Conservation (phyloP, 2,329 filamentous ascomycete species). For the Penicillium sp. region DNA sequence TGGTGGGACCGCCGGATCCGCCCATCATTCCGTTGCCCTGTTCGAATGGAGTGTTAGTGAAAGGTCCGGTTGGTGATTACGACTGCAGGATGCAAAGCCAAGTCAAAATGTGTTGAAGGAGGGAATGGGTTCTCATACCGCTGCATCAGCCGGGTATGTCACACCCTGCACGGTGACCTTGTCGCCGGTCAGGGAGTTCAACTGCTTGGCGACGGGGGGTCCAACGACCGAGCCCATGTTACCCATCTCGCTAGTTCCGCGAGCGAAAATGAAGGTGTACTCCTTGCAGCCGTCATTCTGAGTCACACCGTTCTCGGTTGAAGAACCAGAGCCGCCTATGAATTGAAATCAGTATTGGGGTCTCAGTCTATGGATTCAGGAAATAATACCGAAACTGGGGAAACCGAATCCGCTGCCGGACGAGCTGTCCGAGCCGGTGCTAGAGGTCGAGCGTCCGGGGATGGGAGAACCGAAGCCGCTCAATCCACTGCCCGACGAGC, state of each 20-base stretch:
- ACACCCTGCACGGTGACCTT: conserved; percentile 34
- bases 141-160: conserved; percentile 28
- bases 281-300: conserved; percentile 40
- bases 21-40: conserved; percentile 29
- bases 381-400: conserved; percentile 1
- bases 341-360: conserved; percentile 11
- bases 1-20: conserved; percentile 26
- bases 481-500: neutral
- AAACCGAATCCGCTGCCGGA: neutral
- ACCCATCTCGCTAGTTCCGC: conserved; percentile 41
- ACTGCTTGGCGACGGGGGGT: conserved; percentile 30
- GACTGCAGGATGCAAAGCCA: neutral
- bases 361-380: neutral
- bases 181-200: conserved; percentile 22
- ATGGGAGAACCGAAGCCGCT: too few relatives aligned
- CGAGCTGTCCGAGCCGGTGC: neutral
- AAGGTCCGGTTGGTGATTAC: too few relatives aligned
- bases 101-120: neutral
- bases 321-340: conserved; percentile 20
- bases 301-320: conserved; percentile 38
- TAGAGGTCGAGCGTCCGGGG: neutral
- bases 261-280: conserved; percentile 44
- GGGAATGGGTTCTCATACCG: conserved; percentile 8
- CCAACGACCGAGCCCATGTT: conserved; percentile 45
- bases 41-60: neutral